phyloP scores from a whole-genome alignment of 352 stramenopile species.

The Pythium rishiriense region DNA sequence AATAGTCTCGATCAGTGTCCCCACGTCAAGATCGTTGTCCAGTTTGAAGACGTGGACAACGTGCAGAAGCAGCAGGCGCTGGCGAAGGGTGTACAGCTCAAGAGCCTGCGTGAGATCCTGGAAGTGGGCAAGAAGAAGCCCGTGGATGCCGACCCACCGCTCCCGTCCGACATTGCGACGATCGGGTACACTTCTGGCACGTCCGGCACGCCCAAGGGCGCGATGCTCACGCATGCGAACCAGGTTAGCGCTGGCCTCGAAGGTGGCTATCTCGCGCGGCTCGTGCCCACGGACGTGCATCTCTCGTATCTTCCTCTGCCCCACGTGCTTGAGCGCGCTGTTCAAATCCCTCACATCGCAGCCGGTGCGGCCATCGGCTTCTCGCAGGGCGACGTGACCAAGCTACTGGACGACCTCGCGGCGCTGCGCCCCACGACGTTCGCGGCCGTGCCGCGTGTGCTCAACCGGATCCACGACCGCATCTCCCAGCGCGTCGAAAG shows the following conservation, averaged over 20 bases:
- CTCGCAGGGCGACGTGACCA: slow-evolving; percentile 79
- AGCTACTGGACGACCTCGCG: slow-evolving; percentile 91
- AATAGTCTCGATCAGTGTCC: slow-evolving; percentile 42
- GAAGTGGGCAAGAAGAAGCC: slow-evolving; percentile 41
- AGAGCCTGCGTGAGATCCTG: slow-evolving; percentile 46
- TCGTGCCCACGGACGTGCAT: slow-evolving; percentile 25
- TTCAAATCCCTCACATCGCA: slow-evolving; percentile 86
- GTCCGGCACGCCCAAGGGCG: slow-evolving; percentile 70
- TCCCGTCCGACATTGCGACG: slow-evolving; percentile 83
- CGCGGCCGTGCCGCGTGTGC: slow-evolving; percentile 89
- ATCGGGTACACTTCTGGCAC: slow-evolving; percentile 87
- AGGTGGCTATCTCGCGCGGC: background rate
- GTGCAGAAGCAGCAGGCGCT: slow-evolving; percentile 31
- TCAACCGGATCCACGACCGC: slow-evolving; percentile 79
- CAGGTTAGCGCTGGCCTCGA: slow-evolving; percentile 32
- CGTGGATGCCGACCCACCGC: slow-evolving; percentile 45
- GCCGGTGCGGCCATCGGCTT: slow-evolving; percentile 71
- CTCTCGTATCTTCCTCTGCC: slow-evolving; percentile 93
- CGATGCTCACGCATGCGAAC: slow-evolving; percentile 63
- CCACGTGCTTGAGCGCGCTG: slow-evolving; percentile 94
- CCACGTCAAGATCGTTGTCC: slow-evolving; percentile 50
- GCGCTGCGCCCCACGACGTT: slow-evolving; percentile 91
- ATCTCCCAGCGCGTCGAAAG: too few species aligned
- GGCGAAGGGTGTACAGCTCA: slow-evolving; percentile 38
- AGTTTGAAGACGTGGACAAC: slow-evolving; percentile 49